Base-by-base conservation (phyloP, 805 yeast genomes). In the Teunomyces cretensis region DNA sequence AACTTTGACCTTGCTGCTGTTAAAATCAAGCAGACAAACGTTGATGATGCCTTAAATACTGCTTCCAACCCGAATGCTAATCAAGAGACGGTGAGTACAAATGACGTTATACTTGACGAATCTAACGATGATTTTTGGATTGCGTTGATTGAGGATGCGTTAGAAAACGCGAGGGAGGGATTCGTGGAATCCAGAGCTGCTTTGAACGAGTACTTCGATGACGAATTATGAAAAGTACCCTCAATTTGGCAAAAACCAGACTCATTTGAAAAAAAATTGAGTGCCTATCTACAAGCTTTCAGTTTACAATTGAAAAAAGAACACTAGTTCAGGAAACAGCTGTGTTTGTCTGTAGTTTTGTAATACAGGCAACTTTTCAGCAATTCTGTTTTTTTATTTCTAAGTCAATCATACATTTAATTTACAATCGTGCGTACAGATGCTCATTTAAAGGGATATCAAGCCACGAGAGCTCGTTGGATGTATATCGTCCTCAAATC, bases 131-230 rank as follows among this genome's bases (percentile, higher is more conserved):
- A 62, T 9, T 64, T 60, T 46, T 75, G 74, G 74, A 50, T 76
- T 17, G 45, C 46, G 6, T 74, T 79, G 40, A 78, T 81, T 46
- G 61, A 67, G 32, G 81, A 80, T 51, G 86, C 88, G 7, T 68
- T 77, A 49, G 67, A 60, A 5, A 70, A 70, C 48, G 84, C 83
- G 3, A 67, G 76, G 53, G 68, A 64, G 9, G 82, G 76, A 33
- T 82, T 80, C 53, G 67, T 55, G 12, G 67, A 71, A 50, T 77
- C 84, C 24, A 78, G 76, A 57, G 58, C 58, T 22, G 75, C 81
- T 30, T 69, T 83, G 47, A 68, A 76, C 45, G 78, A 74, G 11
- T 83, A 75, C 57, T 83, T 78, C 53, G 78, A 70, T 43, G 72
- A 60, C 33, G 56, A 52, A 17, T 51, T 48, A 41, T 51, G 36